Percentiles rank a stretch among this genome's conserved stretches.
These are phyloP conservation scores for Aureobasidium sp. DNA, from an alignment of 2,329 filamentous ascomycete genomes.

Conservation along the genomic window DNA sequence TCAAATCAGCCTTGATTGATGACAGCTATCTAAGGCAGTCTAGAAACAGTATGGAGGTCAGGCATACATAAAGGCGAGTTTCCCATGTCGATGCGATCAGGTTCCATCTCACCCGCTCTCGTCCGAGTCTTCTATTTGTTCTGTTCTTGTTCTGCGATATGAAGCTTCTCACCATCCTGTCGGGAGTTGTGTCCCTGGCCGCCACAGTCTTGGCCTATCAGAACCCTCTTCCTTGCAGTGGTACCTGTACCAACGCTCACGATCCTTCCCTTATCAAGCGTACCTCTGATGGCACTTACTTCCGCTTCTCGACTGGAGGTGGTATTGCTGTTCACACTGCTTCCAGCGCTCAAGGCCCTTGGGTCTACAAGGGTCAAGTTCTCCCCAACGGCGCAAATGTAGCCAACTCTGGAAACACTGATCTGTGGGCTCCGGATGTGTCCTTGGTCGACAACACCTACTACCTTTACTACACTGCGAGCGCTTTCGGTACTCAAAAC, in stretches of 20 bases:
- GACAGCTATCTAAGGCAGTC: neutral
- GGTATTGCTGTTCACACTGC: constrained; percentile 44
- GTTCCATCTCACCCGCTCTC: constrained; percentile 3
- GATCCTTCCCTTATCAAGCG: constrained; percentile 43
- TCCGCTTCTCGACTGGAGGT: constrained; percentile 45
- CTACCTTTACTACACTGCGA: constrained; percentile 61
- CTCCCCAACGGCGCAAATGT: constrained; percentile 40
- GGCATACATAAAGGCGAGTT: neutral
- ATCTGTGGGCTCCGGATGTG: constrained; percentile 57
- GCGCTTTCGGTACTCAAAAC: constrained; percentile 51
- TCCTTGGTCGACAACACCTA: constrained; percentile 49
- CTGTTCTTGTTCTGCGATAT: neutral
- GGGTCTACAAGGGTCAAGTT: constrained; percentile 41
- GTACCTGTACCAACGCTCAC: constrained; percentile 38
- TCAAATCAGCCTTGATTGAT: neutral
- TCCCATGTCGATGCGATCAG: neutral
- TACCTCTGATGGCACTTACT: constrained; percentile 42
- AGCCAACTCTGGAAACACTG: constrained; percentile 36
- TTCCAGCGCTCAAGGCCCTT: constrained; percentile 41
- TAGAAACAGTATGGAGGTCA: neutral
- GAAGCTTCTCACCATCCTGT: constrained; percentile 2
- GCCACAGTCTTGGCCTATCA: constrained; percentile 28
- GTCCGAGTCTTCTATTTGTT: neutral
- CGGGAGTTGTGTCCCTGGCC: constrained; percentile 12
- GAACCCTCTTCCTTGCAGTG: constrained; percentile 33